Evolutionary conservation across 371 early-diverging fungal species (phyloP), one percentile per base, ranked within the genome.

Genomic region (Lichtheimia hyalospora): DNA sequence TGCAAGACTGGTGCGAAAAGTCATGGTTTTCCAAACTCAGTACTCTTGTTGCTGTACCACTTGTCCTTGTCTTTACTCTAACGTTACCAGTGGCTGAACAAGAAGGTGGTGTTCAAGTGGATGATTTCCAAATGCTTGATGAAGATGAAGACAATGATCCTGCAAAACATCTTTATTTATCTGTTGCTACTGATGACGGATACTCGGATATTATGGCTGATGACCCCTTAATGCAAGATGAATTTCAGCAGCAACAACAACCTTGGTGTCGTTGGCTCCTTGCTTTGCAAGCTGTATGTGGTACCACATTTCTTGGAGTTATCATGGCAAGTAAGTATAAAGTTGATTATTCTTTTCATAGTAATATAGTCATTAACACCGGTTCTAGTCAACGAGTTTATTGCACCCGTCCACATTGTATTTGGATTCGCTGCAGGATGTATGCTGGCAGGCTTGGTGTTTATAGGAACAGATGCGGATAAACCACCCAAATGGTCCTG

Each of bases 41-140:
- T 57, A 71, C 86, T 0, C 42, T 86, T 16, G 66, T 82, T 1
- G 84, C 85, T 8, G 60, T 73, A 0, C 89, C 89, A 0, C 64
- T 85, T 27, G 79, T 83, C 0, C 56, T 88, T 5, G 15, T 85
- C 1, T 70, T 88, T 41, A 81, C 76, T 5, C 54, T 87, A 25
- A 87, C 89, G 0, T 52, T 88, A 21, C 87, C 89, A 23, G 88
- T 86, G 10, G 84, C 82, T 0, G 84, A 88, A 51, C 43, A 72
- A 1, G 77, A 78, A 1, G 51, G 46, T 6, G 69, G 66, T 28
- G 39, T 64, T 15, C 64, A 70, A 39, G 63, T 74, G 0, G 75
- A 79, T 44, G 73, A 67, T 52, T 52, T 79, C 10, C 62, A 73
- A 13, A 64, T 71, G 3, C 0, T 67, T 16, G 41, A 62, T n/a